Percentiles rank a stretch among this genome's conserved stretches.
Conservation (phyloP, 306 rosid species). For the Prunus kanzakura region DNA sequence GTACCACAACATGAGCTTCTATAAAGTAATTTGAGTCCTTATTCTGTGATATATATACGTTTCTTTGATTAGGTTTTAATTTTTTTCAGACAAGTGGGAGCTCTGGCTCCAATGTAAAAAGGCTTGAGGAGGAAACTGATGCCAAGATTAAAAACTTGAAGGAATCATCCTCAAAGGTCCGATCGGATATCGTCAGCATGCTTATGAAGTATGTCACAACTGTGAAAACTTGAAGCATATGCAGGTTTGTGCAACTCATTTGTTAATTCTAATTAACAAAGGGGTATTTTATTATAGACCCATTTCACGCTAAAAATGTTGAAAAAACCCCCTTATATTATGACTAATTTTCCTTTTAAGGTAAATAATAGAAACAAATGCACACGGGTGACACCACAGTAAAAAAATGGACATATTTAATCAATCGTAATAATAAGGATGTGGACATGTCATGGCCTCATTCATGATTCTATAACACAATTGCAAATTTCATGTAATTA, state of each 20-base stretch:
- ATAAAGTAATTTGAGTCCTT: background rate
- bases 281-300: no score
- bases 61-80: background rate
- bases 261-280: background rate
- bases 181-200: conserved; percentile 56
- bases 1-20: conserved; percentile 25
- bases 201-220: conserved; percentile 54
- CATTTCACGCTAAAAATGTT: no score
- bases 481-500: no score
- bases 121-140: conserved; percentile 71
- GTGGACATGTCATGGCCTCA: no score
- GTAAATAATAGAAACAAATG: no score
- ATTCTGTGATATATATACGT: no score
- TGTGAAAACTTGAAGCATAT: conserved; percentile 30
- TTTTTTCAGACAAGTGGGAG: conserved; percentile 40
- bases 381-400: no score
- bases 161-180: conserved; percentile 42
- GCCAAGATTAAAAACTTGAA: conserved; percentile 45
- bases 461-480: no score
- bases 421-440: no score
- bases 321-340: no score
- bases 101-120: conserved; percentile 57
- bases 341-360: no score
- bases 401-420: no score
- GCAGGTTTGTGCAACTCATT: conserved; percentile 7